Evolutionary conservation across 257 asterid genomes (phyloP).

Genomic region (Capsicum rhomboideum): DNA sequence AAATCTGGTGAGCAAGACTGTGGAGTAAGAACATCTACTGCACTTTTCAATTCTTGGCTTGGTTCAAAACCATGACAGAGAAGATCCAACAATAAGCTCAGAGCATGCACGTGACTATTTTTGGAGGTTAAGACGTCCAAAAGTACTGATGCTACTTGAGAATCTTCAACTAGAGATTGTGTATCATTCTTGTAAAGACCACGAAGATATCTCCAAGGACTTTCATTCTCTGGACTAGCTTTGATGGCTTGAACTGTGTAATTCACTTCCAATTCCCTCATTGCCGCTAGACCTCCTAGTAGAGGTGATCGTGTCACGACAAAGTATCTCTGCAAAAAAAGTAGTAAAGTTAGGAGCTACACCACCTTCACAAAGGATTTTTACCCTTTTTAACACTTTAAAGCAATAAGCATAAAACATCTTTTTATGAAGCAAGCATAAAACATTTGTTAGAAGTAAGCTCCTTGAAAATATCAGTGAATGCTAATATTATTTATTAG

Average conservation of each 20-base stretch:
- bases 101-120: slow-evolving; percentile 44
- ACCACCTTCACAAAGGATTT: background rate
- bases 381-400: background rate
- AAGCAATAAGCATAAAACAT: background rate
- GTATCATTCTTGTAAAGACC: slow-evolving; percentile 58
- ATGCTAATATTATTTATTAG: background rate
- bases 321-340: slow-evolving; percentile 60
- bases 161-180: slow-evolving; percentile 41
- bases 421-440: background rate
- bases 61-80: slow-evolving; percentile 49
- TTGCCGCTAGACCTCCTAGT: slow-evolving; percentile 56
- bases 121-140: slow-evolving; percentile 42
- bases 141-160: slow-evolving; percentile 59
- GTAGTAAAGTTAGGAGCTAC: background rate
- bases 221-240: slow-evolving; percentile 69
- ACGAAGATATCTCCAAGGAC: slow-evolving; percentile 95
- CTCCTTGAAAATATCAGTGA: background rate
- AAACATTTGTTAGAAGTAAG: background rate
- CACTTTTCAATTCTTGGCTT: slow-evolving; percentile 46
- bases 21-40: slow-evolving; percentile 29
- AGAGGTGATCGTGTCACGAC: slow-evolving; percentile 75
- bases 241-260: slow-evolving; percentile 62
- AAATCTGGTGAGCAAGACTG: slow-evolving; percentile 22
- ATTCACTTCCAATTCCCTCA: slow-evolving; percentile 75
- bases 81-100: slow-evolving; percentile 77